These are phyloP conservation scores for Talaromyces islandicus DNA, from an alignment of 2,329 filamentous ascomycete species.

Conservation along the genomic window DNA sequence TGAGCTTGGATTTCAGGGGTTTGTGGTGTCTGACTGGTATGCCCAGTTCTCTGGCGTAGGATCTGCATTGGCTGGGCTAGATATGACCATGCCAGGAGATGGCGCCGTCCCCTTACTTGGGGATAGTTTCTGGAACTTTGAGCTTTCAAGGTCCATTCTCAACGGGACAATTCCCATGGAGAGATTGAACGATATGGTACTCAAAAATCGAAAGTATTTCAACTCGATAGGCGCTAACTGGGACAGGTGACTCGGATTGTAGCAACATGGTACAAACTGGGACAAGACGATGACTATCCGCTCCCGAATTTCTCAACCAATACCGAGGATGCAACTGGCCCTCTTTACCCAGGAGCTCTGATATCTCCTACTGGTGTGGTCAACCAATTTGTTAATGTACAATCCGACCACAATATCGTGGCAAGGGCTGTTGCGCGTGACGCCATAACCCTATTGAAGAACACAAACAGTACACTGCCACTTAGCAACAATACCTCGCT, in stretches of 20 bases:
- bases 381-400: conserved; percentile 62
- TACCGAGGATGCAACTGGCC: conserved; percentile 50
- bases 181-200: conserved; percentile 48
- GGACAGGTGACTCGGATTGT: conserved; percentile 48
- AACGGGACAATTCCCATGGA: conserved; percentile 54
- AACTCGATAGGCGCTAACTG: conserved; percentile 8
- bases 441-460: conserved; percentile 58
- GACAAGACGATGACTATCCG: conserved; percentile 54
- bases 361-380: conserved; percentile 57
- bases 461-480: conserved; percentile 52
- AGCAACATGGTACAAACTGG: conserved; percentile 51
- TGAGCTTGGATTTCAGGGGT: conserved; percentile 68
- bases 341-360: conserved; percentile 53
- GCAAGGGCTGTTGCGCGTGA: conserved; percentile 50
- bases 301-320: conserved; percentile 55
- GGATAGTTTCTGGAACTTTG: conserved; percentile 49
- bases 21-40: conserved; percentile 65
- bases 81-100: conserved; percentile 67
- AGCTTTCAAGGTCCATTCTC: conserved; percentile 49
- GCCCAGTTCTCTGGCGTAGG: conserved; percentile 56
- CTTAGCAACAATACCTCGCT: conserved; percentile 33
- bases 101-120: conserved; percentile 47
- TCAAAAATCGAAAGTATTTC: background rate
- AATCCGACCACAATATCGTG: conserved; percentile 46
- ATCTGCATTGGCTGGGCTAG: conserved; percentile 57